These are phyloP conservation scores for Entonaema liquescens DNA, from an alignment of 495 filamentous ascomycete genomes.

Conservation along the genomic window DNA sequence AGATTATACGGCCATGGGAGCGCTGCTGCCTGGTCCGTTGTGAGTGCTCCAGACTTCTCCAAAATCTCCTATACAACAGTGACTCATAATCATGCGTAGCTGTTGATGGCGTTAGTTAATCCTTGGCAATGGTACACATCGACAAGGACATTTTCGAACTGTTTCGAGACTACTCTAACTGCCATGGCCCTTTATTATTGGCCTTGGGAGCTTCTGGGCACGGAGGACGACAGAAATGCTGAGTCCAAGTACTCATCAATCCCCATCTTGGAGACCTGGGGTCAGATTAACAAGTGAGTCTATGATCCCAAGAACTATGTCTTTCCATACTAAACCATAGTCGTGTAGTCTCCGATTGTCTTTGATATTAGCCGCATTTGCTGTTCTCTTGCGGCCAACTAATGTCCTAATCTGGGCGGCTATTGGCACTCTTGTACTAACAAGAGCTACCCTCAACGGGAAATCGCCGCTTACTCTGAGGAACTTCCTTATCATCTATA, in stretches of 20 bases:
- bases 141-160: conserved; percentile 92
- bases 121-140: conserved; percentile 99
- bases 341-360: conserved; percentile 67
- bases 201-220: conserved; percentile 75
- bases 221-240: conserved; percentile 43
- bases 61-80: not conserved
- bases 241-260: conserved; percentile 39
- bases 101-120: conserved; percentile 77
- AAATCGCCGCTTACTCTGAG: conserved; percentile 50
- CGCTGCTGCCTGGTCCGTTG: conserved; percentile 72
- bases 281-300: conserved; percentile 47
- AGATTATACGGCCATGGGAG: conserved; percentile 73
- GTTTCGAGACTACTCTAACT: conserved; percentile 87
- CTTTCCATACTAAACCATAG: conserved; percentile 14
- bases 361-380: conserved; percentile 78
- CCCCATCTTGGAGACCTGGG: conserved; percentile 36
- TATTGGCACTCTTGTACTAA: conserved; percentile 55
- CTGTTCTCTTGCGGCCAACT: conserved; percentile 89
- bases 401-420: conserved; percentile 86
- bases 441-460: conserved; percentile 51
- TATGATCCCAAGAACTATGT: not conserved
- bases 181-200: conserved; percentile 80
- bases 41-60: conserved; percentile 51
- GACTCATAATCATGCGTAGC: conserved; percentile 47
- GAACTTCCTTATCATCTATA: conserved; percentile 63